A percentile compares a stretch with the other conserved stretches of the same genome.
Evolutionary conservation across 441 rosid species (phyloP).

Genomic region (Pelargonium citronellum): DNA sequence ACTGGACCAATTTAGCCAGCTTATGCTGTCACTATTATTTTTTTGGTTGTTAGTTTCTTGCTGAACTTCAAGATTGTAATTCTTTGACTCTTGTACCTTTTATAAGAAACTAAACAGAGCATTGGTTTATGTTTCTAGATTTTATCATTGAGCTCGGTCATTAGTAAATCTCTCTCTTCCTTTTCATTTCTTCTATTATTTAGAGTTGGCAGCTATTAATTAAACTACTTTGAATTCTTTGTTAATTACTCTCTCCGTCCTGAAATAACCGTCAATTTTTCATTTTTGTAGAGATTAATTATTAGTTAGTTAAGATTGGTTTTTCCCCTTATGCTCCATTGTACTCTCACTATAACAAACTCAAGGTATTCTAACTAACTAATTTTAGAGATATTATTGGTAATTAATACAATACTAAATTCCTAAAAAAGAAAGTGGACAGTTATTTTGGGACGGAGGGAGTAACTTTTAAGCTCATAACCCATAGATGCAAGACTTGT

Average conservation of each 20-base stretch:
- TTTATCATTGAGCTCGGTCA: neutral
- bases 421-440: too few relatives aligned
- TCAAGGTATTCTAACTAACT: too few relatives aligned
- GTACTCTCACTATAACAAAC: too few relatives aligned
- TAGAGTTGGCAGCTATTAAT: neutral
- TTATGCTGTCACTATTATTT: neutral
- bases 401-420: too few relatives aligned
- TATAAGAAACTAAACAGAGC: neutral
- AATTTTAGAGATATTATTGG: too few relatives aligned
- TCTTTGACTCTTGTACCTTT: neutral
- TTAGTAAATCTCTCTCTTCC: neutral
- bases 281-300: too few relatives aligned
- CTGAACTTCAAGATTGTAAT: neutral
- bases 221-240: neutral
- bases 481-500: neutral
- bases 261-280: too few relatives aligned
- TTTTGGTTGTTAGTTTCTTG: neutral
- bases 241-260: neutral
- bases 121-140: neutral
- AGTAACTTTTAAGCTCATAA: neutral
- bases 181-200: neutral
- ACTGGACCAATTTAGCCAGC: neutral
- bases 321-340: too few relatives aligned
- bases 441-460: too few relatives aligned
- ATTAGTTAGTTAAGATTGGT: too few relatives aligned